Conservation (phyloP, 306 rosid species). For the Astragalus glycyphyllos region DNA sequence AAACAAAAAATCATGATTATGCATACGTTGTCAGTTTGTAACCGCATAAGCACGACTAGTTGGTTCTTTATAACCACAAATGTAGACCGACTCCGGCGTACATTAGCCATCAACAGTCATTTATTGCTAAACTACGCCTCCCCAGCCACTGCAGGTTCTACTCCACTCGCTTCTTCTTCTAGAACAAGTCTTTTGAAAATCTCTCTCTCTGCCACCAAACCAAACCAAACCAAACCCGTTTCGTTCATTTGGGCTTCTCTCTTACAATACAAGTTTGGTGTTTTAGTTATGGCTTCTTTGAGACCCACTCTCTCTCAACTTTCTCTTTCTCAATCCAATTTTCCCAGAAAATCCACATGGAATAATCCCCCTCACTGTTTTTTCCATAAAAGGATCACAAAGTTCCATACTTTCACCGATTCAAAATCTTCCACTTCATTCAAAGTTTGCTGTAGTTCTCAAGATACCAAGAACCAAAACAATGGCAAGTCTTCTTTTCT, state of each 20-base stretch:
- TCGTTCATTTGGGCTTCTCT: conserved; percentile 23
- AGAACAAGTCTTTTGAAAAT: conserved; percentile 35
- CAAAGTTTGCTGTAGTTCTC: conserved; percentile 63
- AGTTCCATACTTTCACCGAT: conserved; percentile 42
- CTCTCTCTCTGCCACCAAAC: conserved; percentile 38
- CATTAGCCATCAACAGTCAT: conserved; percentile 30
- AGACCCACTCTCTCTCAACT: conserved; percentile 64
- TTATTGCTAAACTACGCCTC: conserved; percentile 49
- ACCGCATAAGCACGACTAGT: conserved; percentile 38
- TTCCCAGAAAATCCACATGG: conserved; percentile 54
- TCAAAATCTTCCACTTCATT: conserved; percentile 47
- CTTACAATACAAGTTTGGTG: conserved; percentile 18
- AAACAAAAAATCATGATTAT: conserved; percentile 37
- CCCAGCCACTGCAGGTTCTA: conserved; percentile 33
- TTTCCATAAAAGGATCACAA: conserved; percentile 49
- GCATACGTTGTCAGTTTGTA: conserved; percentile 36
- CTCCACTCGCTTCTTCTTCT: conserved; percentile 46
- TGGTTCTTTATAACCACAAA: conserved; percentile 63
- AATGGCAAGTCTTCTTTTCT: conserved; percentile 63
- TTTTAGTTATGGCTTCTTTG: conserved; percentile 63
- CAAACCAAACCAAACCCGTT: not conserved
- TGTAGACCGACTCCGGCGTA: conserved; percentile 43
- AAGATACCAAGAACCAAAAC: conserved; percentile 63
- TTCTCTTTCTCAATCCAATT: conserved; percentile 58
- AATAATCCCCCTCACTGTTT: conserved; percentile 40